Base-by-base conservation (phyloP, 441 rosid species). In the Viola pubescens region DNA sequence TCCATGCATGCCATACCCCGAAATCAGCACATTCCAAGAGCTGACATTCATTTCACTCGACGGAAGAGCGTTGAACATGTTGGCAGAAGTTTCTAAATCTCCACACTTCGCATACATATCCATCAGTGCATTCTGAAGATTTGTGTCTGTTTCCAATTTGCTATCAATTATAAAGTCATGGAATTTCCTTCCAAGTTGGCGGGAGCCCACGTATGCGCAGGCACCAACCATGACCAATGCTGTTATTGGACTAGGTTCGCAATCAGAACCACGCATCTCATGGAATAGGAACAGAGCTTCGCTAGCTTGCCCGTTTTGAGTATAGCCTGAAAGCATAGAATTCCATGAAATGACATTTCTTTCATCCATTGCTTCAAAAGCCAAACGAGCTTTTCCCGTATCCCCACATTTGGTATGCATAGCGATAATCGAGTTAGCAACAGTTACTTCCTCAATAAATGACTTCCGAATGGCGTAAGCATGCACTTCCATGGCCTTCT, bases 51-150 rank as follows among this genome's bases (percentile, higher is more conserved):
- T 48, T 62, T 77, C 76, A 59, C 68, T 58, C 0, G 59, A 76
- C 68, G 53, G 68, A 47, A 63, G 73, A 48, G 60, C 62, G 44
- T 68, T 54, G 70, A 85, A 85, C 68, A 79, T 59, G 14, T 40
- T 44, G 50, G 57, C 39, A n/a, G 82, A 77, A 39, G 82, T 71
- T 50, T 79, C 78, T 46, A 85, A 59, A 57, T 81, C 79, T 52
- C 91, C 86, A 70, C 86, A 82, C 66, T 85, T 85, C 1, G 79
- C 83, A 68, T 81, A 79, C 86, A 81, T 76, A 63, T 78, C 85
- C 62, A 73, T 71, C 53, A 82, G 19, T 45, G 86, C 82, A 73
- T 70, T 82, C 57, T 54, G 9, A 37, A 82, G 81, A 67, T 52
- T 73, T 16, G 63, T 42, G 58, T 80, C 71, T 9, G 79, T 61